phyloP scores from a whole-genome alignment of 345 rosid genomes.

The Aegle marmelos region DNA sequence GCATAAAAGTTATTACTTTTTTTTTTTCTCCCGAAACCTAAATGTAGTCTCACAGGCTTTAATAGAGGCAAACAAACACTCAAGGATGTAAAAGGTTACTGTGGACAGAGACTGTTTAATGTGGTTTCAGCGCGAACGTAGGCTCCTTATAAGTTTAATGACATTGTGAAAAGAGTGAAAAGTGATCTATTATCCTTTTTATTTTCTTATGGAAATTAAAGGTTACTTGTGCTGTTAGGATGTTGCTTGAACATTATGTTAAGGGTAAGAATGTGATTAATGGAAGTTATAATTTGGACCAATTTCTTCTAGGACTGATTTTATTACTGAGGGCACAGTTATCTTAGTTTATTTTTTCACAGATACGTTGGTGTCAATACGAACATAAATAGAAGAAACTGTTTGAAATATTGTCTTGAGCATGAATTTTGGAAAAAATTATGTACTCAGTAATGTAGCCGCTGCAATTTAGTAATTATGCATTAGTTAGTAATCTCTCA shows the following conservation, averaged over 20 bases:
- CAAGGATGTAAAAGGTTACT: background rate
- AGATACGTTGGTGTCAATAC: background rate
- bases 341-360: background rate
- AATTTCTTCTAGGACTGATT: background rate
- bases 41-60: background rate
- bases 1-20: background rate
- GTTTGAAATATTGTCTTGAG: background rate
- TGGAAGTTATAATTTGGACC: background rate
- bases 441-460: background rate
- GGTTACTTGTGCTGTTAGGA: background rate
- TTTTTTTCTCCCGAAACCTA: background rate
- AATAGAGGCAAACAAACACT: background rate
- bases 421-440: background rate
- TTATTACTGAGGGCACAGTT: background rate
- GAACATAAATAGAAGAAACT: background rate
- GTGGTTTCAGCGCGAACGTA: background rate
- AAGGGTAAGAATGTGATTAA: background rate
- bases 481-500: background rate
- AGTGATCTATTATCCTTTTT: background rate
- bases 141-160: background rate
- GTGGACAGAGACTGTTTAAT: background rate
- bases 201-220: background rate
- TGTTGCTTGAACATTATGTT: background rate
- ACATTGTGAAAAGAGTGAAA: background rate
- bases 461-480: background rate